Evolutionary conservation across 352 stramenopile species (phyloP).

Genomic region (Pythium utonaiense): DNA sequence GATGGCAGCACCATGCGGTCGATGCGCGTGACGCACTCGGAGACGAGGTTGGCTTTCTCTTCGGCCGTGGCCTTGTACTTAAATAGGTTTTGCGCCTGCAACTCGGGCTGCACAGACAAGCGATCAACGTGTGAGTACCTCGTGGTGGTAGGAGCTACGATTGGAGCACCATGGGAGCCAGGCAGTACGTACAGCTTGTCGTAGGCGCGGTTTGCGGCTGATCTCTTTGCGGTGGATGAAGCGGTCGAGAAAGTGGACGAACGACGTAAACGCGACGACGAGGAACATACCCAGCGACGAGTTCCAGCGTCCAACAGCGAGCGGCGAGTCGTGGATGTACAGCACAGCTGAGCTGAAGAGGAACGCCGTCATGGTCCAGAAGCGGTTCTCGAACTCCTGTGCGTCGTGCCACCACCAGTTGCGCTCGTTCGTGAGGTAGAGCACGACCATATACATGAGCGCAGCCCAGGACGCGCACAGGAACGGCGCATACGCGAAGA

Average conservation of each 20-base stretch:
- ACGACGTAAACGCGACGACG: constrained; percentile 74
- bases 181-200: constrained; percentile 33
- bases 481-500: constrained; percentile 78
- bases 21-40: constrained; percentile 68
- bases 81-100: constrained; percentile 59
- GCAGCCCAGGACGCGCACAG: constrained; percentile 77
- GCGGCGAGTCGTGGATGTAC: constrained; percentile 94
- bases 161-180: neutral
- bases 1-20: constrained; percentile 83
- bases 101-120: neutral
- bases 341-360: constrained; percentile 90
- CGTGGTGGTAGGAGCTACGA: neutral
- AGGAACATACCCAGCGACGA: constrained; percentile 69
- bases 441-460: constrained; percentile 77
- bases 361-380: constrained; percentile 94
- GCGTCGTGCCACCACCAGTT: constrained; percentile 86
- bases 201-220: constrained; percentile 49
- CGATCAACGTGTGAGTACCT: neutral
- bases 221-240: constrained; percentile 76
- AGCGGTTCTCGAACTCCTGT: constrained; percentile 96
- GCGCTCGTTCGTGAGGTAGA: constrained; percentile 80
- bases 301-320: constrained; percentile 73
- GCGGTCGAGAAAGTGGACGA: constrained; percentile 80
- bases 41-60: constrained; percentile 72
- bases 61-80: constrained; percentile 80